A percentile compares a stretch with the other conserved stretches of the same genome.
These are phyloP conservation scores for Rhizopus microsporus DNA, from an alignment of 371 early-diverging fungal species.

Conservation along the genomic window DNA sequence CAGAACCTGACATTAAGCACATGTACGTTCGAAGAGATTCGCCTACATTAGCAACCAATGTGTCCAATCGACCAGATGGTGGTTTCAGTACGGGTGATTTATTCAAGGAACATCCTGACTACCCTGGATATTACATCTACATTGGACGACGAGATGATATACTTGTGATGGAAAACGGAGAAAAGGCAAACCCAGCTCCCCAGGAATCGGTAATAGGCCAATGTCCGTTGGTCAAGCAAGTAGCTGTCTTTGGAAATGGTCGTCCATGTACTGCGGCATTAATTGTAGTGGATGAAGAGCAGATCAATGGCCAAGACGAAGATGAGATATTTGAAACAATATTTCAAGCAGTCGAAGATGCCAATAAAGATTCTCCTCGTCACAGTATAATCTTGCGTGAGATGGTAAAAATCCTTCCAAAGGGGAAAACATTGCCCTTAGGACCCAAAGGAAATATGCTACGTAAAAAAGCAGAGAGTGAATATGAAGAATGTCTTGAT, in stretches of 20 bases:
- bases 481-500: conserved; percentile 27
- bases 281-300: conserved; percentile 24
- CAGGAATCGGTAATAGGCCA: conserved; percentile 35
- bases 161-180: conserved; percentile 44
- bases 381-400: conserved; percentile 40
- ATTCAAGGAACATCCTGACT: conserved; percentile 22
- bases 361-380: conserved; percentile 38
- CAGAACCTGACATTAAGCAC: conserved; percentile 2
- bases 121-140: conserved; percentile 27
- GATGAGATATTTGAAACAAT: conserved; percentile 27
- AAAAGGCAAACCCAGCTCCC: conserved; percentile 48
- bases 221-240: conserved; percentile 22
- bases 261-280: conserved; percentile 38
- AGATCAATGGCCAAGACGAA: conserved; percentile 16
- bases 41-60: conserved; percentile 23
- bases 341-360: conserved; percentile 30
- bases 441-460: conserved; percentile 24
- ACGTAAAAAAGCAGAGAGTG: conserved; percentile 19
- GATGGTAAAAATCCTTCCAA: conserved; percentile 25
- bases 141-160: conserved; percentile 44
- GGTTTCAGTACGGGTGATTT: conserved; percentile 39
- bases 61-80: conserved; percentile 34
- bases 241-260: conserved; percentile 32
- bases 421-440: conserved; percentile 11
- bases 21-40: neutral